A percentile compares a stretch with the other conserved stretches of the same genome.
Evolutionary conservation across 1,284 basidiomycete genomes (phyloP).

Genomic region (Schizophyllum commune): DNA sequence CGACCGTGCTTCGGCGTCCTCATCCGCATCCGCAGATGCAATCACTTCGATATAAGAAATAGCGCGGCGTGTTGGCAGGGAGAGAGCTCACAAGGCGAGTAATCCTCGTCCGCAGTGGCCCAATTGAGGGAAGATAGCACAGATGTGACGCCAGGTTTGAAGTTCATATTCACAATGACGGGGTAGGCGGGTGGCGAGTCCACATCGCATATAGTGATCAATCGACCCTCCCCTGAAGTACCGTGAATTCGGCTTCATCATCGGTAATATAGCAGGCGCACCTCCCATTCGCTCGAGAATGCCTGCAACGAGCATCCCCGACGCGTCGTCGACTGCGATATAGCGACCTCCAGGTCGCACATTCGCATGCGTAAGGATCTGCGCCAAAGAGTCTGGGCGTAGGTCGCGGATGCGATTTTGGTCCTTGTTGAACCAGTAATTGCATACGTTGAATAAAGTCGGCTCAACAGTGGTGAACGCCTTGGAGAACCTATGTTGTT

Average conservation of each 20-base stretch:
- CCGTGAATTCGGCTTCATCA: conserved; percentile 5
- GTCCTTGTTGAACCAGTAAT: conserved; percentile 84
- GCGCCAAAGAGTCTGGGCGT: conserved; percentile 83
- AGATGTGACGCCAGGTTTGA: conserved; percentile 49
- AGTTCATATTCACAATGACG: conserved; percentile 82
- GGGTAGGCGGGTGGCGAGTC: conserved; percentile 94
- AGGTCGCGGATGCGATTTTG: conserved; percentile 78
- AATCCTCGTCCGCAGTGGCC: conserved; percentile 81
- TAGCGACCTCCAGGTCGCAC: conserved; percentile 83
- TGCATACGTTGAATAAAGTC: conserved; percentile 81
- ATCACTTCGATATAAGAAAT: conserved; percentile 1
- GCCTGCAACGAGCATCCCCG: conserved; percentile 82
- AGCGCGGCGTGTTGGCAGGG: conserved; percentile 5
- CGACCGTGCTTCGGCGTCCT: conserved; percentile 44
- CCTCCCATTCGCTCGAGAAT: conserved; percentile 85
- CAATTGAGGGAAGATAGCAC: conserved; percentile 78
- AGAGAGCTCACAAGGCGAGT: conserved; percentile 29
- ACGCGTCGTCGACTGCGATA: conserved; percentile 88
- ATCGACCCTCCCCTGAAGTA: conserved; percentile 60
- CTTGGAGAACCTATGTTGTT: conserved; percentile 67
- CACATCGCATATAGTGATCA: conserved; percentile 83
- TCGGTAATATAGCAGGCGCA: conserved; percentile 25
- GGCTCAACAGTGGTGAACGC: conserved; percentile 87
- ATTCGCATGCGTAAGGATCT: conserved; percentile 81
- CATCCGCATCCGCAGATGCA: no score